Percentiles rank a stretch among this genome's conserved stretches.
These are phyloP conservation scores for Heterobasidion parviporum DNA, from an alignment of 1,284 basidiomycete species.

Conservation along the genomic window DNA sequence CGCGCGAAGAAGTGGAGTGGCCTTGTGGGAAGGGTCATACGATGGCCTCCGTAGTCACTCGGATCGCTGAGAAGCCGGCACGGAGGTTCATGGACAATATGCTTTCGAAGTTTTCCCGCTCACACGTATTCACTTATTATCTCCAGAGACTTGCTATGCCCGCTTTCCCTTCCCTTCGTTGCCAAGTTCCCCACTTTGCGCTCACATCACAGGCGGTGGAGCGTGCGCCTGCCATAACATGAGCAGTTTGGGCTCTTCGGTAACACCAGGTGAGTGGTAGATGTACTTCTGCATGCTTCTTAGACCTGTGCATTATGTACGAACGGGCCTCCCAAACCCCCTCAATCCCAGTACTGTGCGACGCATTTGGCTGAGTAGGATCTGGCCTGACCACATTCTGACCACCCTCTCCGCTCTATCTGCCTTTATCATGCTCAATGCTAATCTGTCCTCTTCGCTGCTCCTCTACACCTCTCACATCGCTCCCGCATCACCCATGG, in stretches of 20 bases:
- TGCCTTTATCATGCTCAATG: background rate
- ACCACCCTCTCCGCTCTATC: background rate
- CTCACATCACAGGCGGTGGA: background rate
- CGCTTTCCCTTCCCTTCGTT: conserved; percentile 3
- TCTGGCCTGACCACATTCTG: background rate
- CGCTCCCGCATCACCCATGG: background rate
- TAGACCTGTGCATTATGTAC: background rate
- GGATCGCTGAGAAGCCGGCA: conserved; percentile 2
- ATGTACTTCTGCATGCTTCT: background rate
- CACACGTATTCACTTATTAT: conserved; percentile 7
- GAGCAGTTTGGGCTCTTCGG: background rate
- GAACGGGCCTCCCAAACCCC: background rate
- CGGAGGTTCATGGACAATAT: background rate
- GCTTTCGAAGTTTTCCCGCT: conserved; percentile 1
- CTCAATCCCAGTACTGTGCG: background rate
- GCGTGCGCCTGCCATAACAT: conserved; percentile 1
- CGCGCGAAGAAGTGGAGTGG: background rate
- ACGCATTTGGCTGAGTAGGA: background rate
- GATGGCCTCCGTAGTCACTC: background rate
- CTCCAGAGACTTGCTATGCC: background rate
- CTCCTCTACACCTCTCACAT: background rate
- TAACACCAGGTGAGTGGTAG: conserved; percentile 3
- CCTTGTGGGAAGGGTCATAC: conserved; percentile 7
- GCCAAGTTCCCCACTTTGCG: background rate
- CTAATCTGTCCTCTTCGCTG: background rate